Percentiles rank a stretch among this genome's conserved stretches.
Evolutionary conservation across 1,284 basidiomycete genomes (phyloP).

Genomic region (Fereydounia khargensis): DNA sequence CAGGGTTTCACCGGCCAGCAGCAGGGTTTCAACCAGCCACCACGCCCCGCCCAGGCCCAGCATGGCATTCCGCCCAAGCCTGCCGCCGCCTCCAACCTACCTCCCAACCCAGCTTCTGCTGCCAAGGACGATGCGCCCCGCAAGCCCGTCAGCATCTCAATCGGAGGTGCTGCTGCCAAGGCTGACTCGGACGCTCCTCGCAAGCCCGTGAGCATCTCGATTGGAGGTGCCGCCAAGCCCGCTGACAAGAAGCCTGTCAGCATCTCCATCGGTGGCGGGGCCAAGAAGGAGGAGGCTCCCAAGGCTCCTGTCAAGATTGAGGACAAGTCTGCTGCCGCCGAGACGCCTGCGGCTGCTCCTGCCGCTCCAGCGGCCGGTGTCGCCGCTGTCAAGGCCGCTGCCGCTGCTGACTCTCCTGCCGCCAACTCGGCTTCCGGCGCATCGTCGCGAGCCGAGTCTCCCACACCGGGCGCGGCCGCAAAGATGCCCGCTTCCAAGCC

Average conservation of each 20-base stretch:
- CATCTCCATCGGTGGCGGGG: slow-evolving; percentile 50
- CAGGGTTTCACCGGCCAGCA: slow-evolving; percentile 26
- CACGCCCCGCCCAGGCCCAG: background rate
- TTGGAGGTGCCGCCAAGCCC: slow-evolving; percentile 44
- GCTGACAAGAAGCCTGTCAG: slow-evolving; percentile 31
- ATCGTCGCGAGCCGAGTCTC: slow-evolving; percentile 35
- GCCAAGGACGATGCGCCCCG: slow-evolving; percentile 2
- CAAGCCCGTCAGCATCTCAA: slow-evolving; percentile 40
- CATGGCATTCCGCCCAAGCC: slow-evolving; percentile 4
- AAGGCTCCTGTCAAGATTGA: slow-evolving; percentile 11
- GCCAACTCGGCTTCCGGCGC: slow-evolving; percentile 17
- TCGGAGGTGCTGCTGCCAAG: slow-evolving; percentile 23
- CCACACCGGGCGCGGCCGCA: slow-evolving; percentile 18
- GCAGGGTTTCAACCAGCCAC: slow-evolving; percentile 11
- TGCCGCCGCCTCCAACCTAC: background rate
- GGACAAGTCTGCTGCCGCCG: slow-evolving; percentile 5
- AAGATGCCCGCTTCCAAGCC: slow-evolving; percentile 20
- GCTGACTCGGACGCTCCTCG: slow-evolving; percentile 23
- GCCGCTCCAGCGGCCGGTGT: slow-evolving; percentile 11
- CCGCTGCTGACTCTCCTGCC: slow-evolving; percentile 15
- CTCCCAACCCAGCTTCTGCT: slow-evolving; percentile 5
- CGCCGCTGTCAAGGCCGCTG: slow-evolving; percentile 30
- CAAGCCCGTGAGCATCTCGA: slow-evolving; percentile 54
- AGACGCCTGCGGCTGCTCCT: slow-evolving; percentile 1
- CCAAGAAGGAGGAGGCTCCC: slow-evolving; percentile 22